phyloP scores from a whole-genome alignment of 352 stramenopile species.

The Aphanomyces euteiches region DNA sequence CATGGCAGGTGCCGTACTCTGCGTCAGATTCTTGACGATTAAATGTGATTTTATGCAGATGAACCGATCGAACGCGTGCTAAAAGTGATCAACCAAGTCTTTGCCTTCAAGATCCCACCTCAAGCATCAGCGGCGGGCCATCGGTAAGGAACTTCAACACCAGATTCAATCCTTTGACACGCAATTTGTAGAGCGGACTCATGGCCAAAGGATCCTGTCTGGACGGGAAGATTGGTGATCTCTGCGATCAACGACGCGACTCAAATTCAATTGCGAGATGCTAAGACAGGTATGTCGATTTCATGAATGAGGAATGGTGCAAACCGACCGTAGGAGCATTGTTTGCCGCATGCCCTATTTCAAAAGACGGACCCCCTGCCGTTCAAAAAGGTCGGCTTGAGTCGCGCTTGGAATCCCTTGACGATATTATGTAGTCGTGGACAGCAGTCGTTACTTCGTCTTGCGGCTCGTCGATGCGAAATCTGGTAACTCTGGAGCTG shows the following conservation, averaged over 20 bases:
- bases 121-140: constrained; percentile 57
- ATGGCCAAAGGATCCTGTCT: constrained; percentile 56
- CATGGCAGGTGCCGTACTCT: background rate
- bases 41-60: constrained; percentile 7
- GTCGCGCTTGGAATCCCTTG: background rate
- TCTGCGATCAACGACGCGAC: constrained; percentile 54
- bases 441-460: constrained; percentile 93
- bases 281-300: constrained; percentile 38
- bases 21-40: background rate
- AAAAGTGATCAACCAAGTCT: constrained; percentile 63
- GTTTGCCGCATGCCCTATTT: constrained; percentile 63
- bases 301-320: background rate
- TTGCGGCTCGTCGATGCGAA: constrained; percentile 86
- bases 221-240: constrained; percentile 61
- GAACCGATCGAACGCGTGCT: constrained; percentile 47
- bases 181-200: constrained; percentile 46
- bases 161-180: background rate
- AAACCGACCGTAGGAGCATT: constrained; percentile 29
- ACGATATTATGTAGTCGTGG: constrained; percentile 49
- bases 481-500: constrained; percentile 37
- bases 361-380: constrained; percentile 47
- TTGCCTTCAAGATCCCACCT: constrained; percentile 66
- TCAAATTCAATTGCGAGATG: constrained; percentile 59
- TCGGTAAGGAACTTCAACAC: constrained; percentile 35
- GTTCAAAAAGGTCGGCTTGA: constrained; percentile 53